phyloP scores from a whole-genome alignment of 306 rosid species.

The Dalbergia cultrata region DNA sequence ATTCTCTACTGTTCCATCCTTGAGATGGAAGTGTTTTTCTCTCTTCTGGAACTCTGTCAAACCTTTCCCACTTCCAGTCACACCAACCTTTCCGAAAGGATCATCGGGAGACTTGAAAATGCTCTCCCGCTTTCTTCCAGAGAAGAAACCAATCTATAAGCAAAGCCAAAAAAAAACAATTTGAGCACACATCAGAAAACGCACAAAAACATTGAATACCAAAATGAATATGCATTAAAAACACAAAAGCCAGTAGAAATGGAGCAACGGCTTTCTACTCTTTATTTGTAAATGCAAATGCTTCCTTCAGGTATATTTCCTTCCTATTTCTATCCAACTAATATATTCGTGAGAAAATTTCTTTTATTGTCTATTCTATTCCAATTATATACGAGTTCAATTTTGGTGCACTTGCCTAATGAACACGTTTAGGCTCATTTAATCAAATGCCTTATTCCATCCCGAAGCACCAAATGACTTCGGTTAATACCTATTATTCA shows the following conservation, averaged over 20 bases:
- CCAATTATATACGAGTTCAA: too few relatives aligned
- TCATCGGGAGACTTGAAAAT: constrained; percentile 98
- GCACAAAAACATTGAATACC: neutral
- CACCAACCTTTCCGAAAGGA: constrained; percentile 96
- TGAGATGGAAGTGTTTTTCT: constrained; percentile 96
- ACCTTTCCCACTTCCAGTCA: constrained; percentile 99
- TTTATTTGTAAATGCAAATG: neutral
- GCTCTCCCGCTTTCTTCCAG: constrained; percentile 93
- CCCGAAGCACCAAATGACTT: neutral
- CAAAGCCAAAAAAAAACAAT: constrained; percentile 9
- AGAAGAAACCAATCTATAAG: constrained; percentile 86
- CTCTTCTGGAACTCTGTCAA: constrained; percentile 96
- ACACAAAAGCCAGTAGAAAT: neutral
- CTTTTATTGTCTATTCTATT: too few relatives aligned
- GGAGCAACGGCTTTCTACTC: neutral
- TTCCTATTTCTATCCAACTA: neutral
- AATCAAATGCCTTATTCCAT: neutral
- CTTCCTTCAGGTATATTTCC: neutral
- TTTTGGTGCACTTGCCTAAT: too few relatives aligned
- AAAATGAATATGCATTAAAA: neutral
- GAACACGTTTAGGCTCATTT: too few relatives aligned
- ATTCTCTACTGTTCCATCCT: constrained; percentile 80
- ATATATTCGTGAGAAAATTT: too few relatives aligned
- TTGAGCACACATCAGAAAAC: neutral
- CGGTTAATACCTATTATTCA: neutral